Evolutionary conservation across 2,329 filamentous ascomycete species (phyloP), one percentile per base, ranked within the genome.

Genomic region (Cladosporium velox): DNA sequence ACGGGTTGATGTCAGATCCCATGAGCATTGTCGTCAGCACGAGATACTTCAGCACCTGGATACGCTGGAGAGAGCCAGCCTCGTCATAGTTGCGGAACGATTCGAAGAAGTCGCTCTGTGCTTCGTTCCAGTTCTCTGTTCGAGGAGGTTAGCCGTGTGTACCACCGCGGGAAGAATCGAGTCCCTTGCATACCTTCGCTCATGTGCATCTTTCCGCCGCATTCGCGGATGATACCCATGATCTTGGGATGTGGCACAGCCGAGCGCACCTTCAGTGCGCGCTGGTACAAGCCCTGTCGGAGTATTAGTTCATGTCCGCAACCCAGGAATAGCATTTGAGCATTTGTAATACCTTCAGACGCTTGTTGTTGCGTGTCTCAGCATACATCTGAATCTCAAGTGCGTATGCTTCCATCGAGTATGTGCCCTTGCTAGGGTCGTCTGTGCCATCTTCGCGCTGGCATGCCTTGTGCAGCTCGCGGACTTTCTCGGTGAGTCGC

Each of bases 121-220:
- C 95, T 75, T 93, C 92, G 77, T 95, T 92, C 95, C 95, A 99
- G 78, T 98, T 98, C 82, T 98, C 95, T 85, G 72, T 55, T 47
- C 52, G 38, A 24, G 47, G 32, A 44, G 10, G 67, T 76, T 66
- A 76, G 75, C 68, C 59, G 28, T 63, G 65, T 62, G 49, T 38
- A 67, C 32, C 32, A 67, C 49, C 68, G 55, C 64, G 35, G 35
- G 21, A 44, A 15, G 12, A 44, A 64, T 54, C 55, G 38, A 63
- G 66, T 67, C 66, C 68, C 70, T 76, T 78, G 76, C 81, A 74
- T 78, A 79, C 81, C 81, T 84, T 99, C 95, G 78, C 91, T 95
- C 95, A 99, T 98, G 82, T 98, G 93, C 95, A 99, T 99, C 84
- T 99, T 99, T 73, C 95, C 95, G 74, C 95, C 95, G 77, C 95